Evolutionary conservation across 805 yeast species (phyloP), one percentile per base, ranked within the genome.

Genomic region (Saturnispora diversa): DNA sequence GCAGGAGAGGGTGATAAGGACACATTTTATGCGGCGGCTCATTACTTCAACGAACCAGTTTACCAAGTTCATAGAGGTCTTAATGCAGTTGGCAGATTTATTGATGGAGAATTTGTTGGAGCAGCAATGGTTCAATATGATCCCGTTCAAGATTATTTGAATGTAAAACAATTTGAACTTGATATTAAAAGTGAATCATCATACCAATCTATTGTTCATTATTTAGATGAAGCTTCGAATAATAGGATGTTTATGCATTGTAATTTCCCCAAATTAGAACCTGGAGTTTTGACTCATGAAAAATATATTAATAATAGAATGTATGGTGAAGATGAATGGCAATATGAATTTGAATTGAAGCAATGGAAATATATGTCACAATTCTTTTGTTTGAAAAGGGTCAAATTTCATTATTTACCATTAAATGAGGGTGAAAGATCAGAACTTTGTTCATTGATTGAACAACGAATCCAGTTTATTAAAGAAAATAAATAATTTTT

Each of bases 1-100:
- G 40, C 44, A 21, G 80, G 80, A 10, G 77, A 74, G 54, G 80
- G 80, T 26, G 80, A 74, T 49, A 74, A 74, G 49, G 80, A 74
- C 45, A 74, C 80, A 2, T 74, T 74, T 48, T 57, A 67, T 46
- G 77, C 78, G 0, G 77, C 77, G 5, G 70, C 76, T 6, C 56
- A 60, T 12, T 71, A 65, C 12, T 61, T 65, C 30, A 54, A 58
- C 9, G 59, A 67, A 40, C 61, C 65, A 1, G 71, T 59, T 39
- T 74, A 74, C 52, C 77, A 72, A 50, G 75, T 74, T 17, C 65
- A 68, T 24, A 67, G 62, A 49, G 68, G 67, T 36, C 65, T 73
- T 37, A 65, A 64, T 40, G 75, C 74, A 16, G 58, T 72, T 48
- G 80, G 80, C 3, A 68, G 68, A 48, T 55, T 63, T 48, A 57